These are phyloP conservation scores for Spiromastix sp. DNA, from an alignment of 2,329 filamentous ascomycete genomes.

Conservation along the genomic window DNA sequence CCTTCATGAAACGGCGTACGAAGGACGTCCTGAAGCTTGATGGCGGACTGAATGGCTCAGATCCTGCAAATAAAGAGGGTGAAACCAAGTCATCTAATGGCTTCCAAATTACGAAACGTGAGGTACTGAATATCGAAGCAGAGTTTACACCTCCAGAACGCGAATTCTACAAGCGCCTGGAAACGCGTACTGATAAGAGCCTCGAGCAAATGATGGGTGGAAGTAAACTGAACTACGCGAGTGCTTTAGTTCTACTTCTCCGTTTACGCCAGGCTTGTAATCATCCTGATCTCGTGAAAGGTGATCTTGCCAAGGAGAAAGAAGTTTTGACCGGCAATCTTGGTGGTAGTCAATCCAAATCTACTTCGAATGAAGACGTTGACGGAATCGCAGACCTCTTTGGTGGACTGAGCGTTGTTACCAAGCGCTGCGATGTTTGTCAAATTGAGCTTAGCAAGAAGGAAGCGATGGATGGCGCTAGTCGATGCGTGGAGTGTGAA, in stretches of 20 bases:
- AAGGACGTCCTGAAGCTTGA: conserved; percentile 93
- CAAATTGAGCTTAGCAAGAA: conserved; percentile 54
- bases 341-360: conserved; percentile 40
- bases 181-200: conserved; percentile 74
- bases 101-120: conserved; percentile 87
- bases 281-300: conserved; percentile 78
- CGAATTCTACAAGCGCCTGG: conserved; percentile 74
- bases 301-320: conserved; percentile 76
- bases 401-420: conserved; percentile 67
- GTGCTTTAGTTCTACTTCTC: conserved; percentile 82
- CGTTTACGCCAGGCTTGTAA: conserved; percentile 89
- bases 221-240: conserved; percentile 76
- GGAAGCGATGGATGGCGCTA: conserved; percentile 42
- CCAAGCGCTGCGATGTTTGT: conserved; percentile 76
- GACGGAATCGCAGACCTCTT: conserved; percentile 81
- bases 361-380: conserved; percentile 50
- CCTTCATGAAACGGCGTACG: conserved; percentile 97
- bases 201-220: conserved; percentile 81
- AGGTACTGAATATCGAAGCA: conserved; percentile 68
- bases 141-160: conserved; percentile 72
- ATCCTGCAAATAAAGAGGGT: conserved; percentile 39
- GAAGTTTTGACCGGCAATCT: conserved; percentile 64
- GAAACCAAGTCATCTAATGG: conserved; percentile 48
- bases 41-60: conserved; percentile 67
- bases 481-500: conserved; percentile 64